A percentile compares a stretch with the other conserved stretches of the same genome.
Conservation (phyloP, 1,284 basidiomycete species). For the Chiua sp. region DNA sequence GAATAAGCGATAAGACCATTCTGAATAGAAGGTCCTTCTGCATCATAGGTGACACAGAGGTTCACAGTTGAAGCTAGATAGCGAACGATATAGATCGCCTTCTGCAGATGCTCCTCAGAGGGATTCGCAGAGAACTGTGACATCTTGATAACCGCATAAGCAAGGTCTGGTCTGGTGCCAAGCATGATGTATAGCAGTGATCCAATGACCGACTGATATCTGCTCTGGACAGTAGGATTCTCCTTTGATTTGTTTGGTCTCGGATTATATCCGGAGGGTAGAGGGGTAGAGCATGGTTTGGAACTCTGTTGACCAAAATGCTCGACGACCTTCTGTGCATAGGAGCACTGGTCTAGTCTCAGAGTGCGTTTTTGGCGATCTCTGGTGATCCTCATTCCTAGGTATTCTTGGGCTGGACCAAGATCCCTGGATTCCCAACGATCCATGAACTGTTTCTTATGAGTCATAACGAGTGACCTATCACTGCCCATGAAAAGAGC, state of each 20-base stretch:
- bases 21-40: no score
- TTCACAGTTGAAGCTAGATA: background rate
- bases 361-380: background rate
- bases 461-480: background rate
- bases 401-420: background rate
- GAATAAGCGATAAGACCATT: no score
- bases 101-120: background rate
- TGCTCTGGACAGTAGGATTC: no score
- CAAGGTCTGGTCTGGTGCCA: background rate
- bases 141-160: background rate
- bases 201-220: background rate
- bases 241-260: background rate
- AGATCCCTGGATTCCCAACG: background rate
- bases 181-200: constrained; percentile 1
- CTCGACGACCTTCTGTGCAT: background rate
- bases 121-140: constrained; percentile 2
- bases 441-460: no score
- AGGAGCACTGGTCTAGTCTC: background rate
- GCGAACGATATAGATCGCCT: background rate
- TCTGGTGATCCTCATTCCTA: background rate
- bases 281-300: background rate
- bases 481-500: background rate
- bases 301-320: background rate
- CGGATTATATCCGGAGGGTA: background rate
- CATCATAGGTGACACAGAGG: no score